Evolutionary conservation across 768 basidiomycete genomes (phyloP).

Genomic region (Leccinellum albellum): DNA sequence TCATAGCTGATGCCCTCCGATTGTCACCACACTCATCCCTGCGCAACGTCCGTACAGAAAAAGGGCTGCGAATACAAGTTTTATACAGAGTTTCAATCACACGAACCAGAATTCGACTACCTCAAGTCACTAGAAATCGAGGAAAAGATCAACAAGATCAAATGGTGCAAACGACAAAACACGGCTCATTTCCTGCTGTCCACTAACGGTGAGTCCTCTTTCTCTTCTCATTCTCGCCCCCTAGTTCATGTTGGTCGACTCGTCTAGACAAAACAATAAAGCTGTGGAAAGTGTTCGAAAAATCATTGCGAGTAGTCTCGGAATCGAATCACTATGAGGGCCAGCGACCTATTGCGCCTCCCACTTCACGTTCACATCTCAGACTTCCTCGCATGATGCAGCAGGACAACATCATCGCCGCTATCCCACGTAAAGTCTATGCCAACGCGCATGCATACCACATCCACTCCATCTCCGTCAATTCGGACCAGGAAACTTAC

Average conservation of each 20-base stretch:
- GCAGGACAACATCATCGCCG: constrained; percentile 98
- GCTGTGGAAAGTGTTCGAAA: constrained; percentile 99
- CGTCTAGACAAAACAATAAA: constrained; percentile 96
- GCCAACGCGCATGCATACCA: constrained; percentile 99
- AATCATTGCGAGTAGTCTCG: constrained; percentile 90
- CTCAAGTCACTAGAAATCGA: constrained; percentile 99
- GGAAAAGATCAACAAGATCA: constrained; percentile 99
- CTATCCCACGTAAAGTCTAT: constrained; percentile 97
- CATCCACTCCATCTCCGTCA: constrained; percentile 99
- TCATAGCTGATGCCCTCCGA: constrained; percentile 34
- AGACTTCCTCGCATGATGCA: constrained; percentile 87
- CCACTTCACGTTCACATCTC: constrained; percentile 55
- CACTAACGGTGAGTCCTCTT: constrained; percentile 74
- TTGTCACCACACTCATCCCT: constrained; percentile 15
- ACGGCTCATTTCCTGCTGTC: constrained; percentile 94
- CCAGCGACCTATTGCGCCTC: constrained; percentile 64
- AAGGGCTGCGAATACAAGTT: constrained; percentile 99
- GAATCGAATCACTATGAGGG: constrained; percentile 94
- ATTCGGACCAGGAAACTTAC: constrained; percentile 99
- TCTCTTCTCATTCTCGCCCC: neutral
- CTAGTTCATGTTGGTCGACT: constrained; percentile 1
- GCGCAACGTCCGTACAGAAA: constrained; percentile 57
- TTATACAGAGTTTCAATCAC: constrained; percentile 99
- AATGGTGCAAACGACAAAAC: constrained; percentile 99
- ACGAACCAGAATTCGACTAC: constrained; percentile 99